Base-by-base conservation (phyloP, 805 yeast genomes). In the Komagataella phaffii region DNA sequence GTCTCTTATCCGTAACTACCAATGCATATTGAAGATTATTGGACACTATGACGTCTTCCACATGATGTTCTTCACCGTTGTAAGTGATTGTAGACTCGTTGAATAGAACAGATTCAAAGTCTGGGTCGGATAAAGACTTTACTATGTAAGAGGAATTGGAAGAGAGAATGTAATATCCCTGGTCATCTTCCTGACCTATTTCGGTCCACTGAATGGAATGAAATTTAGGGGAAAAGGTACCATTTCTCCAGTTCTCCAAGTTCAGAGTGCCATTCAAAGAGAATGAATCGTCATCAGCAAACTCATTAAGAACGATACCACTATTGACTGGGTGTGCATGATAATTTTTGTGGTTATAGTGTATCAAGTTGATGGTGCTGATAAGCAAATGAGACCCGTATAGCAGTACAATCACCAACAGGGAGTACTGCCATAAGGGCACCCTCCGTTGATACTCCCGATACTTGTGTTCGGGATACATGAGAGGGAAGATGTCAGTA, bases 191-290 rank as follows among this genome's bases (percentile, higher is more conserved):
- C 7, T 67, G 59, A 0, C 83, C 76, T 19, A 44, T 8, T 21
- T 71, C 71, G 1, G 79, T 78, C 96, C 96, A 88, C 62, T 85
- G 91, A 36, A 88, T 70, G 7, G 75, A 63, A 54, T 77, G 76
- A 49, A 59, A 64, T 14, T 68, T 64, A 0, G 93, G 83, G 0
- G 61, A 54, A 57, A 85, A 85, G 3, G 76, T 71, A 1, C 80
- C 80, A 50, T 77, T 75, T 56, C 91, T 73, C 2, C 73, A 67
- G 45, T 70, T 67, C 1, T 68, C 66, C 50, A 80, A 73, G 0
- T 71, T 61, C 7, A 76, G 49, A 6, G 69, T 67, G 6, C 52
- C 50, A 46, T 61, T 64, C 30, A 24, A n/a, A 3, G 21, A 24
- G 3, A 3, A 40, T 1, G 45, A 36, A 24, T 17, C 17, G 6